Percentiles rank a stretch among this genome's conserved stretches.
Evolutionary conservation across 2,329 filamentous ascomycete species (phyloP).

Genomic region (Apiospora malaysiana): DNA sequence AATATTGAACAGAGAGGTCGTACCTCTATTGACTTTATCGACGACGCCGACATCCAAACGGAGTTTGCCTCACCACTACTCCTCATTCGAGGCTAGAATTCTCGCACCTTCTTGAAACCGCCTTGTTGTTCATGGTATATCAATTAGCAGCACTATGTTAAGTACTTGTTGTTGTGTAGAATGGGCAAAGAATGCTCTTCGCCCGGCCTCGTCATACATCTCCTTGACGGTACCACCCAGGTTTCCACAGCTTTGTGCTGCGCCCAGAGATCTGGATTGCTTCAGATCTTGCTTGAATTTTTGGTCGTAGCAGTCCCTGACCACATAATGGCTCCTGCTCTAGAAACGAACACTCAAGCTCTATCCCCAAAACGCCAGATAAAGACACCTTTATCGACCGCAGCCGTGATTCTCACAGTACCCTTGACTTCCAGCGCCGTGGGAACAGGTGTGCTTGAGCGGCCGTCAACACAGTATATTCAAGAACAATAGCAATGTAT

Average conservation of each 20-base stretch:
- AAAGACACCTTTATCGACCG: conserved; percentile 1
- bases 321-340: neutral
- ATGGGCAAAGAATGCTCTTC: neutral
- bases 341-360: conserved; percentile 12
- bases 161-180: neutral
- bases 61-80: neutral
- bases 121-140: neutral
- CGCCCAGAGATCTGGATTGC: neutral
- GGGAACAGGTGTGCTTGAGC: conserved; percentile 4
- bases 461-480: conserved; percentile 8
- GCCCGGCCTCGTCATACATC: neutral
- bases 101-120: neutral
- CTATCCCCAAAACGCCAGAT: conserved; percentile 10
- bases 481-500: neutral
- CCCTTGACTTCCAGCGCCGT: conserved; percentile 15
- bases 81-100: too few species aligned
- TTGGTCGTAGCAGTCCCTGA: neutral
- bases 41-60: neutral
- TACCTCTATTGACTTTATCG: neutral
- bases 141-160: conserved; percentile 11
- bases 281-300: conserved; percentile 4
- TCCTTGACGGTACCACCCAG: neutral
- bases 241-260: neutral
- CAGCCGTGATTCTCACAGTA: conserved; percentile 9
- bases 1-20: neutral